Base-by-base conservation (phyloP, 2,329 filamentous ascomycete species). In the Neofusicoccum kwambonambiense region DNA sequence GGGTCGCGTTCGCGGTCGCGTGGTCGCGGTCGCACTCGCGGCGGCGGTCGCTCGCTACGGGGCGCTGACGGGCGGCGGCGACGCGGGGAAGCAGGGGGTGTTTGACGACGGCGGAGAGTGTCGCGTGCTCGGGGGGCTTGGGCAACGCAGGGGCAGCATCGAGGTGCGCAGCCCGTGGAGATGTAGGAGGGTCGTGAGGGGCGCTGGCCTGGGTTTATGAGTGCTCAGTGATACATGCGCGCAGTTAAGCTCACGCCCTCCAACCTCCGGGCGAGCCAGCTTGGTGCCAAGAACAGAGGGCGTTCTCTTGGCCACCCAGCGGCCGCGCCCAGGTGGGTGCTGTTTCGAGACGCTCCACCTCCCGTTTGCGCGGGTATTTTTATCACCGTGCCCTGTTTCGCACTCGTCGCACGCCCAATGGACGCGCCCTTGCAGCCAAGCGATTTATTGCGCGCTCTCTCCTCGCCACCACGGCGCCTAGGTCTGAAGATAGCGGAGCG, bases 91-190 rank as follows among this genome's bases (percentile, higher is more conserved):
- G 34, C 45, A 37, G 62, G 35, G 52, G 51, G 34, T 64, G 37
- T 27, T 31, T 47, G 17, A 27, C 51, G 50, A 39, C 62, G 62
- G 61, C 49, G 61, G 61, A 44, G 49, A 44, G 15, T 44, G 62
- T 64, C 62, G 62, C 52, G 51, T 64, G 51, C 51, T 47, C 52
- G n/a, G 6, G 9, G 11, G 19, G 44, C 41, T 41, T 22, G 22
- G 22, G 27, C 31, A 12, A 57, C 44, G 42, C 51, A 58, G 51
- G 62, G 51, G 52, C 51, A 58, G 62, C 62, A 64, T 64, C 44
- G 50, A 37, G 11, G 17, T 35, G 17, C 27, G 37, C 19, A 27
- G 47, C 22, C 17, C 37, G 22, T 44, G 34, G n/a, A 41, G 27
- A 19, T 56, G 49, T 6, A 15, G 39, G 22, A 44, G 13, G 13